Base-by-base conservation (phyloP, 768 basidiomycete species). In the Leccinum uliginosum region DNA sequence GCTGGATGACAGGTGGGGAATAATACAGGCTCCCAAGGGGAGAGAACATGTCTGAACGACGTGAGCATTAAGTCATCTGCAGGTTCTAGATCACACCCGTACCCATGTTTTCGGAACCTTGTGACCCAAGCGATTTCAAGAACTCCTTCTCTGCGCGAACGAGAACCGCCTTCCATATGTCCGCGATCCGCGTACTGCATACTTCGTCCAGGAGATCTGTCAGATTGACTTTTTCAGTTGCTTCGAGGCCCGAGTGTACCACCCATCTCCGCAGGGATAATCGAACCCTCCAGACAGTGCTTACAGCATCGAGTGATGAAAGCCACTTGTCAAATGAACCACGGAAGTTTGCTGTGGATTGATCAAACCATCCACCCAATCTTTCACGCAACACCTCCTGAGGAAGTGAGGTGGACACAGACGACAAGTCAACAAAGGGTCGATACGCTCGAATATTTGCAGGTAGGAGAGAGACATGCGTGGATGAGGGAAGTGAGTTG, bases 401-500 rank as follows among this genome's bases (percentile, higher is more conserved):
- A 4, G 80, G 69, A 23, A 86, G 70, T 3, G 76, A 75, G 17
- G 84, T 77, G 4, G 83, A 81, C 0, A 83, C 69, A 1, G 89
- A 84, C 9, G 78, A 74, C 6, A 86, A 73, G 63, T 93, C 87
- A 58, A 96, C 82, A 69, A 91, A 95, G 9, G 94, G 94, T 63
- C 86, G 90, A 71, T 94, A 97, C 5, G 81, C 79, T 61, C 80
- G 81, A 58, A 98, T 80, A 57, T 76, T 80, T 1, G 76, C 65
- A 0, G 93, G 92, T 0, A 98, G 80, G 53, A 91, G 79, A 15
- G 85, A 80, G 59, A 94, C 84, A 60, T 93, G 89, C 24, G 88
- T 83, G 0, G 92, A 88, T 0, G 94, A 93, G 0, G 93, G 93
- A 23, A 96, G 79, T 9, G 79, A 78, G 24, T 79, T 75, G 19